Evolutionary conservation across 345 rosid species (phyloP), one percentile per base, ranked within the genome.

Genomic region (Brassica juncea): DNA sequence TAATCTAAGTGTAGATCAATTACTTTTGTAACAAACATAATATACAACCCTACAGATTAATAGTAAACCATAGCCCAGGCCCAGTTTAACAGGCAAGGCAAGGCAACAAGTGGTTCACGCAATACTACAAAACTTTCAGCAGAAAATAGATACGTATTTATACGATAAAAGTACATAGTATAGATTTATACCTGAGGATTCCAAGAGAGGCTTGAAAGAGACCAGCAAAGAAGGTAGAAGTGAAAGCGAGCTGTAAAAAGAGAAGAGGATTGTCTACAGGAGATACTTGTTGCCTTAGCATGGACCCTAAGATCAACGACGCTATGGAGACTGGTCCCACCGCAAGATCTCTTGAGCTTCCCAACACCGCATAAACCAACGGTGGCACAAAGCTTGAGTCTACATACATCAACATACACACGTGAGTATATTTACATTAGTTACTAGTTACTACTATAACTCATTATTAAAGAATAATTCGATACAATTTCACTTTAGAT

Each of bases 311-410:
- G 37, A 95, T 88, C 68, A 95, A 89, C 52, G 99, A 95, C 37
- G 98, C 96, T 72, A 94, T 95, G 0, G 99, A 94, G 11, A 94
- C 94, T 6, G 99, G 98, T 15, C 99, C 99, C 16, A 92, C 98
- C 1, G 97, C 99, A 15, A 94, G 88, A 76, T 94, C 98, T 81
- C 94, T 88, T 2, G 99, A 94, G 87, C 99, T 94, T 71, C 98
- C 99, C 60, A 92, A 87, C n/a, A 89, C 92, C 64, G 95, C 91
- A 84, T 94, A 94, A 8, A 92, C 89, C 77, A 94, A 88, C 55
- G 99, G 99, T 39, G 99, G 97, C 21, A 91, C 98, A 61, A 94
- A 94, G 89, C 98, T 94, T 5, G 99, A 94, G 87, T 94, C 98
- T 94, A 65, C 52, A 44, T 39, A 70, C 8, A 70, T 34, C 10